phyloP scores from a whole-genome alignment of 805 yeast genomes.

The Saccharomycopsis schoenii region DNA sequence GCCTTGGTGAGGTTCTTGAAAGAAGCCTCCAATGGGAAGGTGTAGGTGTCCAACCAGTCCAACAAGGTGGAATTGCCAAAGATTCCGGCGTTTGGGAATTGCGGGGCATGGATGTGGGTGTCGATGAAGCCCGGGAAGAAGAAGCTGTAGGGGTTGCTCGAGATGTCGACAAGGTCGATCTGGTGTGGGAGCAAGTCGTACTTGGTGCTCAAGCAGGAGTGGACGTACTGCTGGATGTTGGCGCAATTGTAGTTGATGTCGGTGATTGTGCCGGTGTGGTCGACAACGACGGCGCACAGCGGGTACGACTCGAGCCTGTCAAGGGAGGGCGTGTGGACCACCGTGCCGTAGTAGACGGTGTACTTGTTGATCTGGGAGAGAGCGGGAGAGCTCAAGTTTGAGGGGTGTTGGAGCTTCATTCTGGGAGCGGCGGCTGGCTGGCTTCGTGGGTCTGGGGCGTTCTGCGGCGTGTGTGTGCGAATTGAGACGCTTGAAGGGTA shows the following conservation, averaged over 20 bases:
- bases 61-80: constrained; percentile 78
- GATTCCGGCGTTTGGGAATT: constrained; percentile 72
- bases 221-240: constrained; percentile 5
- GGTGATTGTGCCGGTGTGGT: constrained; percentile 42
- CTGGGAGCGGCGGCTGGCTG: neutral
- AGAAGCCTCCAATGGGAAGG: constrained; percentile 80
- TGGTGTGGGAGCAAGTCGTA: neutral
- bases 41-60: constrained; percentile 82
- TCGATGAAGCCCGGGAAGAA: constrained; percentile 78
- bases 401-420: neutral
- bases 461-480: too few relatives aligned
- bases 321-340: constrained; percentile 60
- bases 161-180: constrained; percentile 25
- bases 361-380: neutral
- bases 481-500: too few relatives aligned
- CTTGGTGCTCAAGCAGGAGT: neutral
- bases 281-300: constrained; percentile 46
- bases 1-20: constrained; percentile 49
- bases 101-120: constrained; percentile 80
- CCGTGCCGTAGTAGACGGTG: constrained; percentile 55
- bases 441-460: neutral
- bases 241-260: constrained; percentile 23
- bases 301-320: constrained; percentile 47
- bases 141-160: constrained; percentile 38
- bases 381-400: neutral